Base-by-base conservation (phyloP, 179 eudicot genomes). In the Silene coronaria region DNA sequence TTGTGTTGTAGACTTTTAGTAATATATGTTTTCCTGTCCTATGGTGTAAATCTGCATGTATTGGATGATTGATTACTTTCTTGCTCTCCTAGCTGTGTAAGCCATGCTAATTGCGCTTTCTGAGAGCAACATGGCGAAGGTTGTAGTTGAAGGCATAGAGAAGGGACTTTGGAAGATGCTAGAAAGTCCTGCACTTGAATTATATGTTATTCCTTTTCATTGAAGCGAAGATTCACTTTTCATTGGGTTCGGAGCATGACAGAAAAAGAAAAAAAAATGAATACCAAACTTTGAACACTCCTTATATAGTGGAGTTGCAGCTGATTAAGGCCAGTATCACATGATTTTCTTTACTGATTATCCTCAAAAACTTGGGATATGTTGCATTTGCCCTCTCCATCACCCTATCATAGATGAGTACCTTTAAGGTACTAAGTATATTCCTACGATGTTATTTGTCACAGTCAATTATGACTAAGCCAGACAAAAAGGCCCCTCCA, bases 61-160 rank as follows among this genome's bases (percentile, higher is more conserved):
- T 12, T 64, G 69, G 51, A 3, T 0, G 46, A 27, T 12, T 55
- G 73, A 24, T 70, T 57, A 64, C 30, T 34, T 55, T 6, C 55
- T 46, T 69, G 72, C 59, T 24, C 72, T 69, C 58, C 2, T 69
- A 42, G 58, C 72, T 26, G 11, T 45, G 32, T 45, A 69, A 65
- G 13, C 26, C 51, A 66, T 66, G 71, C 30, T 30, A 21, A 12
- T 12, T 63, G 67, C 67, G 9, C 34, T 38, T 67, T 36, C 71
- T 38, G 26, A n/a, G 53, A 19, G 13, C 16, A 55, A 36, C n/a
- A 17, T 26, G 38, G 21, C 7, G 7, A 53, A 53, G 58, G 58
- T 53, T 65, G 22, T 16, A 65, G 69, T 32, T 65, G 13, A 65
- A 16, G 69, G 45, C 10, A 65, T 14, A 65, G 71, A 17, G 71